phyloP scores from a whole-genome alignment of 257 asterid genomes.

The Lantana camara region DNA sequence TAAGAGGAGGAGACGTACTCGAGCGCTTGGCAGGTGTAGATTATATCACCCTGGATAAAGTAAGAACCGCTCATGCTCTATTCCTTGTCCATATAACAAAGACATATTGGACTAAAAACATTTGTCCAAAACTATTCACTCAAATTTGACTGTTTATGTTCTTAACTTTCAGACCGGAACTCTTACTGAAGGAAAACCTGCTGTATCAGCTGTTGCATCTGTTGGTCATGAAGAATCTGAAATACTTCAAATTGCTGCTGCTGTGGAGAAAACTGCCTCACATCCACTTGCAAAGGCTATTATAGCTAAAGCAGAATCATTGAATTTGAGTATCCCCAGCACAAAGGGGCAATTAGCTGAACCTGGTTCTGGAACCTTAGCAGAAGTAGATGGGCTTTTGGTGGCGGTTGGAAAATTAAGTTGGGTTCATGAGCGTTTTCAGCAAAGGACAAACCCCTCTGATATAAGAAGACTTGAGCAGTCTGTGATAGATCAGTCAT shows the following conservation, averaged over 20 bases:
- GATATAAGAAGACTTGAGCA: slow-evolving; percentile 70
- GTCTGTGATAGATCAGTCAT: slow-evolving; percentile 59
- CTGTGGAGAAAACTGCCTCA: slow-evolving; percentile 96
- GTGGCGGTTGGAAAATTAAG: slow-evolving; percentile 91
- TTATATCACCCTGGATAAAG: slow-evolving; percentile 82
- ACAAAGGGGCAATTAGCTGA: slow-evolving; percentile 85
- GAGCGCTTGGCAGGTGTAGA: slow-evolving; percentile 89
- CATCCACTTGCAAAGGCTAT: slow-evolving; percentile 96
- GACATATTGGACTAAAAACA: background rate
- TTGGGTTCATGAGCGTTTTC: slow-evolving; percentile 89
- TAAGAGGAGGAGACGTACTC: slow-evolving; percentile 97
- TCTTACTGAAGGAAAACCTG: slow-evolving; percentile 92
- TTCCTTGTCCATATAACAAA: slow-evolving; percentile 3
- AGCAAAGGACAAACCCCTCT: slow-evolving; percentile 49
- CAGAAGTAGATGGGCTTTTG: slow-evolving; percentile 90
- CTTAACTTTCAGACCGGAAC: slow-evolving; percentile 81
- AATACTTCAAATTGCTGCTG: slow-evolving; percentile 84
- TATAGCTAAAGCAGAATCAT: slow-evolving; percentile 68
- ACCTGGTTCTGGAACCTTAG: slow-evolving; percentile 95
- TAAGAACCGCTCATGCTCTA: slow-evolving; percentile 27
- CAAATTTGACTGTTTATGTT: slow-evolving; percentile 26
- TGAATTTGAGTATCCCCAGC: slow-evolving; percentile 64
- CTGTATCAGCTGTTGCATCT: slow-evolving; percentile 77
- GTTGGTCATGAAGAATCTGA: slow-evolving; percentile 63
- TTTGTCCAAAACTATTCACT: background rate